Conservation (phyloP, 2,329 filamentous ascomycete genomes). For the Colletotrichum lupini region DNA sequence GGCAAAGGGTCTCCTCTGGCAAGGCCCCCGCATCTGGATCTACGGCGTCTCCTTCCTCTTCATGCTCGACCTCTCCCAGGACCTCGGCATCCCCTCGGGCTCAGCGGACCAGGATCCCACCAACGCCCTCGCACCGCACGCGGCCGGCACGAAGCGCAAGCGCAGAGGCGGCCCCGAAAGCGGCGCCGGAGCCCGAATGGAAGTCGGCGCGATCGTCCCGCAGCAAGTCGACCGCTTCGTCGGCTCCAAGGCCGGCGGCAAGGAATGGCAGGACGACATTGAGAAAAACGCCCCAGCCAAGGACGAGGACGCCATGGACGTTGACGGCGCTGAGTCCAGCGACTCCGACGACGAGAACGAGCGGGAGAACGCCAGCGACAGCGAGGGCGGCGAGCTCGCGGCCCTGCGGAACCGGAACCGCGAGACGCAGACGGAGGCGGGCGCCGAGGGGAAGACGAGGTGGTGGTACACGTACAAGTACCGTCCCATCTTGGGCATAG, state of each 20-base stretch:
- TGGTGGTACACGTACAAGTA: slow-evolving; percentile 94
- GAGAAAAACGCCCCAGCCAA: slow-evolving; percentile 42
- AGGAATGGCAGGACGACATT: slow-evolving; percentile 45
- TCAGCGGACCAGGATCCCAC: slow-evolving; percentile 32
- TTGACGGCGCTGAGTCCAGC: slow-evolving; percentile 33
- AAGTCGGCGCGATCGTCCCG: slow-evolving; percentile 55
- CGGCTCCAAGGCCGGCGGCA: slow-evolving; percentile 50
- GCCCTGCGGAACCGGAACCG: slow-evolving; percentile 45
- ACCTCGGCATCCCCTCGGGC: slow-evolving; percentile 63
- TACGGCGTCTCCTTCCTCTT: slow-evolving; percentile 89
- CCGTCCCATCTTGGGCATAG: slow-evolving; percentile 85
- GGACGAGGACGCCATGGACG: slow-evolving; percentile 50
- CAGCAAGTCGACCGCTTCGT: slow-evolving; percentile 48
- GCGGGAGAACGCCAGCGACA: slow-evolving; percentile 47
- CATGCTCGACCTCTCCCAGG: slow-evolving; percentile 87
- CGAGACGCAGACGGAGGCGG: slow-evolving; percentile 36
- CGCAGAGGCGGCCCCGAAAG: slow-evolving; percentile 54
- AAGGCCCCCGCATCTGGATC: slow-evolving; percentile 82
- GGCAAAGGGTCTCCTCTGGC: slow-evolving; percentile 88
- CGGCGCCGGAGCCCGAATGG: slow-evolving; percentile 66
- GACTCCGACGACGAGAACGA: slow-evolving; percentile 51
- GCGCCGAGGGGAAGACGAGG: slow-evolving; percentile 43
- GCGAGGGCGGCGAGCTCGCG: slow-evolving; percentile 43
- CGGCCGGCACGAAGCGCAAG: slow-evolving; percentile 63
- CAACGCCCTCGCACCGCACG: slow-evolving; percentile 35